phyloP scores from a whole-genome alignment of 2,329 filamentous ascomycete genomes.

The Verruconis gallopava region DNA sequence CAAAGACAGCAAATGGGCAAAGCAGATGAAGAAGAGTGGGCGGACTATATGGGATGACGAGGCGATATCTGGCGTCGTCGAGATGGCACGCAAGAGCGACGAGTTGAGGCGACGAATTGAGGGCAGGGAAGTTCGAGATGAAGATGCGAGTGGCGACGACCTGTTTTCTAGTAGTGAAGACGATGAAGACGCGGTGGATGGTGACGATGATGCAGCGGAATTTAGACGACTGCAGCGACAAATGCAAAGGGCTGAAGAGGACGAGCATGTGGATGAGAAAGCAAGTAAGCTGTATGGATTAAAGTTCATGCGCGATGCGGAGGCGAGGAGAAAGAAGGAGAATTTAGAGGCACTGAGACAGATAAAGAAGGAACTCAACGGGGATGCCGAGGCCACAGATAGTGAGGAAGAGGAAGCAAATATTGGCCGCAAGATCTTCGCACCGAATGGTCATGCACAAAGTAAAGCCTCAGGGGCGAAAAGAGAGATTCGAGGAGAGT shows the following conservation, averaged over 20 bases:
- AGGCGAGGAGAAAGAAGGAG: constrained; percentile 60
- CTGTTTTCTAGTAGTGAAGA: constrained; percentile 39
- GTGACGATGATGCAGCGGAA: constrained; percentile 37
- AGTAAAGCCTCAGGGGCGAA: constrained; percentile 19
- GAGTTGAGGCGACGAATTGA: constrained; percentile 70
- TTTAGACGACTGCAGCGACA: constrained; percentile 11
- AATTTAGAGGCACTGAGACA: constrained; percentile 57
- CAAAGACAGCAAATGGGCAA: constrained; percentile 84
- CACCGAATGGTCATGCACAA: constrained; percentile 31
- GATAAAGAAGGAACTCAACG: constrained; percentile 55
- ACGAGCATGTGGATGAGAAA: constrained; percentile 9
- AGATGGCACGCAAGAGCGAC: constrained; percentile 72
- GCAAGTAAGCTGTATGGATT: constrained; percentile 39
- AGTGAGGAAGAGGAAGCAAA: constrained; percentile 43
- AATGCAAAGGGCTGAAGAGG: constrained; percentile 1
- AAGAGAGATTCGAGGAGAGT: constrained; percentile 35
- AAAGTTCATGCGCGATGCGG: constrained; percentile 90
- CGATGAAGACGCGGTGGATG: constrained; percentile 44
- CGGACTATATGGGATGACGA: constrained; percentile 82
- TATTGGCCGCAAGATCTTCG: constrained; percentile 59
- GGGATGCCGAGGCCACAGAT: constrained; percentile 41
- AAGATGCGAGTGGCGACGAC: constrained; percentile 28
- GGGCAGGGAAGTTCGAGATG: constrained; percentile 47
- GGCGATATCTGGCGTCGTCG: constrained; percentile 61
- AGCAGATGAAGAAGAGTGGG: constrained; percentile 65